A percentile compares a stretch with the other conserved stretches of the same genome.
Evolutionary conservation across 2,329 filamentous ascomycete genomes (phyloP).

Genomic region (Cytospora chrysosperma): DNA sequence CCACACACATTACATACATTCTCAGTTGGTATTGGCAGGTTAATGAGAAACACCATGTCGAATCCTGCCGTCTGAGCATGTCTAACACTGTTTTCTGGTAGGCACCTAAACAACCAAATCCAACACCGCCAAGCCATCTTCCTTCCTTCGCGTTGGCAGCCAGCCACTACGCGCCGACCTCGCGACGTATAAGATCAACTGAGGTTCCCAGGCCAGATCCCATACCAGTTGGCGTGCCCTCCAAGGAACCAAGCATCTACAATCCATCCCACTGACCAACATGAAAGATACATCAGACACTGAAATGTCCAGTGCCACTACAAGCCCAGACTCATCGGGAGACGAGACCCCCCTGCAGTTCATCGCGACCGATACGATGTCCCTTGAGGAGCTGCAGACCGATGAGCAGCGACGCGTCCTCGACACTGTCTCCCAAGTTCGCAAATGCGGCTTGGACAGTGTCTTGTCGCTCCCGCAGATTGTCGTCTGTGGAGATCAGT

Average conservation of each 20-base stretch:
- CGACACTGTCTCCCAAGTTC: conserved; percentile 7
- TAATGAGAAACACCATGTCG: not conserved
- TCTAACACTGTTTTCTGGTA: too few species aligned
- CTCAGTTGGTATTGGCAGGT: not conserved
- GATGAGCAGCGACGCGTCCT: conserved; percentile 14
- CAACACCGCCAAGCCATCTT: not conserved
- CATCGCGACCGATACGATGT: not conserved
- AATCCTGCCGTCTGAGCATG: not conserved
- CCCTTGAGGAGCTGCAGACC: conserved; percentile 7
- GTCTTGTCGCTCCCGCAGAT: not conserved
- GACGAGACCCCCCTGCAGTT: too few species aligned
- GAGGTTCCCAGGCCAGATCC: too few species aligned
- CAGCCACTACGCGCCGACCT: not conserved
- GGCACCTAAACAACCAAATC: not conserved
- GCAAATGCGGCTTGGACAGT: not conserved
- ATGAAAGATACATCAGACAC: not conserved
- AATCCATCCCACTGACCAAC: not conserved
- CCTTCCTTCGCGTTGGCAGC: not conserved
- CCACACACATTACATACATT: not conserved
- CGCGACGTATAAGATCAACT: not conserved
- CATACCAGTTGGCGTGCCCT: too few species aligned
- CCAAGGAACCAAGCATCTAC: too few species aligned
- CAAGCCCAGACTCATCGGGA: not conserved
- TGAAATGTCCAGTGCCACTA: not conserved
- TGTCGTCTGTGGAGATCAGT: conserved; percentile 18